A percentile compares a stretch with the other conserved stretches of the same genome.
These are phyloP conservation scores for Penicillium fuscoglaucum DNA, from an alignment of 2,329 filamentous ascomycete species.

Conservation along the genomic window DNA sequence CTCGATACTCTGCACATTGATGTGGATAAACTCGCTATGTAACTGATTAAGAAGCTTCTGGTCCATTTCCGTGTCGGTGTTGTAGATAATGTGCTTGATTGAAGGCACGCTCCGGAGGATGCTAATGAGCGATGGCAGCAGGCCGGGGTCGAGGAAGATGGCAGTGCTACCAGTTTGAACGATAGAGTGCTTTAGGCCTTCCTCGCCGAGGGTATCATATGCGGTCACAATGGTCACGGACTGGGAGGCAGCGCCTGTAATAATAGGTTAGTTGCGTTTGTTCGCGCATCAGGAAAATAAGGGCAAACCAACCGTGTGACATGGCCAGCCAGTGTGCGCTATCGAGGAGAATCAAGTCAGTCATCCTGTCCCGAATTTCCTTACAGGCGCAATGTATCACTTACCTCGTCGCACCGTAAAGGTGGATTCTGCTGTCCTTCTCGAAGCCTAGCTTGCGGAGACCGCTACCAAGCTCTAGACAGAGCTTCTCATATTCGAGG, in stretches of 20 bases:
- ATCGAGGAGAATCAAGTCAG: constrained; percentile 17
- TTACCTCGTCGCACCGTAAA: constrained; percentile 81
- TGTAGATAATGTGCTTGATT: constrained; percentile 60
- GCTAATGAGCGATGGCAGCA: constrained; percentile 62
- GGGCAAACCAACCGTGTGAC: constrained; percentile 61
- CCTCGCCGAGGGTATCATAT: constrained; percentile 86
- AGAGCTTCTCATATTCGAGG: constrained; percentile 71
- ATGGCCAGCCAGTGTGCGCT: constrained; percentile 81
- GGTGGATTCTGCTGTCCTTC: constrained; percentile 68
- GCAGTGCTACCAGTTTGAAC: constrained; percentile 75
- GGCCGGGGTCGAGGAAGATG: constrained; percentile 84
- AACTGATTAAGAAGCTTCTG: constrained; percentile 56
- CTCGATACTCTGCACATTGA: constrained; percentile 57
- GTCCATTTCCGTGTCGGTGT: constrained; percentile 54
- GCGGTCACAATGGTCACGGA: constrained; percentile 90
- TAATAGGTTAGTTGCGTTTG: neutral
- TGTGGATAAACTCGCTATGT: constrained; percentile 53
- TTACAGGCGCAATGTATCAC: constrained; percentile 23
- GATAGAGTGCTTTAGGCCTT: constrained; percentile 82
- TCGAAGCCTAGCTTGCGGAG: constrained; percentile 72
- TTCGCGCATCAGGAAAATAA: neutral
- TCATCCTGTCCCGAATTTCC: neutral
- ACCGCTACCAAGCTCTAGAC: constrained; percentile 69
- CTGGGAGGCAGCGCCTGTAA: constrained; percentile 67
- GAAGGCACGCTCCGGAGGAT: constrained; percentile 58